Base-by-base conservation (phyloP, 805 yeast genomes). In the Maudiozyma serrabonitensis region DNA sequence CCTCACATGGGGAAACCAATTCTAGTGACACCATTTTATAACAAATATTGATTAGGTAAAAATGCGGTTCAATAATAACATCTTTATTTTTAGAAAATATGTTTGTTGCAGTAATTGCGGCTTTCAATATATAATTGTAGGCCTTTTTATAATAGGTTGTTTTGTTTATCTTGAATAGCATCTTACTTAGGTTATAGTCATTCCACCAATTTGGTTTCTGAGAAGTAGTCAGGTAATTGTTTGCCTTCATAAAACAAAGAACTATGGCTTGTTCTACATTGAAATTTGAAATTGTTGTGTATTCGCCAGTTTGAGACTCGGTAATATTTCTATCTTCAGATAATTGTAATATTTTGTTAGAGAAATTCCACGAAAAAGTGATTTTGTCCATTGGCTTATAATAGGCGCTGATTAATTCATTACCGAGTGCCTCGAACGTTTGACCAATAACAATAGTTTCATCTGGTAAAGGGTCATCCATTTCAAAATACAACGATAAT, bases 1-100 rank as follows among this genome's bases (percentile, higher is more conserved):
- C 87, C 1, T 61, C 62, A 0, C 52, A 56, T 0, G 69, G 52
- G 1, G 63, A 45, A 0, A 86, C 19, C 16, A 60, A 47, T 0
- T 64, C 75, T 0, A 35, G 19, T 37, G 68, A 69, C 9, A 74
- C 78, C 45, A 74, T 73, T 61, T 89, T 89, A 67, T 75, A 81
- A 5, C 78, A 58, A 34, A 76, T 52, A 0, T 87, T 74, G 41
- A 85, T 74, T 3, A 84, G 62, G 42, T 73, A 71, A 58, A 88
- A 89, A 59, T 84, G 89, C 0, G 96, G 91, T 57, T 90, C 96
- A 42, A 90, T 67, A 2, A 82, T 69, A 1, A 76, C 74, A 39
- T 84, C 93, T 45, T 71, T 70, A 6, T n/a, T 19, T 4, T 65
- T 56, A 2, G 75, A 62, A 2, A 69, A 59, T 7, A 42, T 37